phyloP scores from a whole-genome alignment of 257 asterid species.

The Oldenlandia corymbosa region DNA sequence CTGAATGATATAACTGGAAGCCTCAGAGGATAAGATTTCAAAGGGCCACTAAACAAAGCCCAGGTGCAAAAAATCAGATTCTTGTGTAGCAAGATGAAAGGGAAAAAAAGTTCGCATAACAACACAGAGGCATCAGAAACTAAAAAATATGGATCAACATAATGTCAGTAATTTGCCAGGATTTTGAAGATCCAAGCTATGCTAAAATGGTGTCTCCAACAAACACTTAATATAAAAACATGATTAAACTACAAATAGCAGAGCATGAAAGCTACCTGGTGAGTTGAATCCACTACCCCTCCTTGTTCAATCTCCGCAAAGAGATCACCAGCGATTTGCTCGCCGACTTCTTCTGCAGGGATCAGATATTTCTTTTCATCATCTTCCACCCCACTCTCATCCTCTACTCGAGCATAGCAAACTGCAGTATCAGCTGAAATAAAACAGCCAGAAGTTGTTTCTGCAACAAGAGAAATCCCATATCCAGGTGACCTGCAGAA shows the following conservation, averaged over 20 bases:
- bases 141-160: neutral
- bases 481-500: constrained; percentile 77
- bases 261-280: constrained; percentile 47
- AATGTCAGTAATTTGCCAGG: no score
- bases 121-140: neutral
- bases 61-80: neutral
- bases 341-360: constrained; percentile 69
- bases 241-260: neutral
- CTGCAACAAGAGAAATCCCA: constrained; percentile 80
- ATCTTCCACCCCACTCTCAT: constrained; percentile 46
- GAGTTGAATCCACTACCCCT: constrained; percentile 96
- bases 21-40: neutral
- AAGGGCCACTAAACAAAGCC: neutral
- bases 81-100: neutral
- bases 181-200: neutral
- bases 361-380: constrained; percentile 45
- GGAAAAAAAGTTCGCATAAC: neutral
- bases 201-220: neutral
- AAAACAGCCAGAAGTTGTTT: constrained; percentile 80
- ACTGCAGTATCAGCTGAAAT: constrained; percentile 72
- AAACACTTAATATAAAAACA: neutral
- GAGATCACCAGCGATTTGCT: constrained; percentile 52
- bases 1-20: no score
- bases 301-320: constrained; percentile 80
- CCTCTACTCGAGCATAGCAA: constrained; percentile 42